Base-by-base conservation (phyloP, 179 eudicot genomes). In the Spinacia oleracea region DNA sequence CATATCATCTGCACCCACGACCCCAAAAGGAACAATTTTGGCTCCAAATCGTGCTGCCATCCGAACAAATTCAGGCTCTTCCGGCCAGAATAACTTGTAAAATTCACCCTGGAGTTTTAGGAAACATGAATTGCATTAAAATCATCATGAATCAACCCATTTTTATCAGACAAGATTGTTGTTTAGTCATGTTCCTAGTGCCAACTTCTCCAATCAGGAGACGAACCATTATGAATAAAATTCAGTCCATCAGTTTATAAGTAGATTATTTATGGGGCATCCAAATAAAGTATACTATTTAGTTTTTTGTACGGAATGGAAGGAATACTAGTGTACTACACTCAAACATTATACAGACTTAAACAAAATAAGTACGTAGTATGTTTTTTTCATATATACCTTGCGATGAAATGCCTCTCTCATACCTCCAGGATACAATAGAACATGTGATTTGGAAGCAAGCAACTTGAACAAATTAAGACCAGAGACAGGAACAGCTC, bases 351-450 rank as follows among this genome's bases (percentile, higher is more conserved):
- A n/a, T n/a, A n/a, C n/a, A n/a, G n/a, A n/a, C n/a, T n/a, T n/a
- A n/a, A n/a, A n/a, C n/a, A n/a, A n/a, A n/a, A n/a, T n/a, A n/a
- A n/a, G n/a, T n/a, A n/a, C n/a, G n/a, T n/a, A n/a, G n/a, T 9
- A 9, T 45, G 50, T 45, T 11, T 45, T 45, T 0, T 45, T 0
- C 8, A 5, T 11, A 3, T 20, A 20, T 79, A 87, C 95, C 95
- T 91, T 91, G 25, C 92, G 85, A 80, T 91, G 95, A 70, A 88
- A 87, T 55, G 95, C 95, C 86, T 91, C 95, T 25, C 95, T 86
- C 82, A 89, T 78, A 20, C 95, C 95, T 35, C 95, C 95, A 8
- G 95, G 95, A 82, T 88, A 89, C 55, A 91, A 81, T 63, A 91
- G 81, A 59, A 89, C 84, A 84, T 89, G 95, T 11, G 91, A 88